These are phyloP conservation scores for Oropetium thomaeum DNA, from an alignment of 176 grass and related monocot genomes.

Conservation along the genomic window DNA sequence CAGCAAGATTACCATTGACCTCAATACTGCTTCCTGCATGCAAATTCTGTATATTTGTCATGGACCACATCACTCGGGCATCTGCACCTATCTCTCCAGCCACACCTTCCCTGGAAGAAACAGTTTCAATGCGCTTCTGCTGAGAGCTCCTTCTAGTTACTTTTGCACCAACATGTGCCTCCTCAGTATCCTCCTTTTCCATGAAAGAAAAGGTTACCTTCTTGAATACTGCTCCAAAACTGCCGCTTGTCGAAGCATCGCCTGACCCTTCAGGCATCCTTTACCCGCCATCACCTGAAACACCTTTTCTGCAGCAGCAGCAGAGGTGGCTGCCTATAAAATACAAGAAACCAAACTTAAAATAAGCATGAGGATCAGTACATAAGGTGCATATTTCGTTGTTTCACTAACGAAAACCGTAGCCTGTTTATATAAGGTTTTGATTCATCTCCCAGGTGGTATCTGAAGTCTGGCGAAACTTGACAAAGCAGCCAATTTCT, in stretches of 20 bases:
- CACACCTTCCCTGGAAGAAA: not conserved
- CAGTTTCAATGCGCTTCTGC: not conserved
- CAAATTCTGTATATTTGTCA: not conserved
- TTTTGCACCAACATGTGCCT: not conserved
- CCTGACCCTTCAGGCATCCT: slow-evolving; percentile 43
- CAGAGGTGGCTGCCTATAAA: not conserved
- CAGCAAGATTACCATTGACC: not conserved
- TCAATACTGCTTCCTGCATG: not conserved
- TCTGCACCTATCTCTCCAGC: not conserved
- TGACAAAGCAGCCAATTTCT: not conserved
- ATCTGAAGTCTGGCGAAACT: not conserved
- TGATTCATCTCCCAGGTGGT: not conserved
- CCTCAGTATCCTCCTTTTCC: slow-evolving; percentile 1
- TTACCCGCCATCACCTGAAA: slow-evolving; percentile 36
- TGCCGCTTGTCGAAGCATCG: not conserved
- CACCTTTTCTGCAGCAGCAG: not conserved
- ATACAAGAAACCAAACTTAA: not conserved
- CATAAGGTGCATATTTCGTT: not conserved
- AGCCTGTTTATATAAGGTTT: not conserved
- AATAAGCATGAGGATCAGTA: slow-evolving; percentile 1
- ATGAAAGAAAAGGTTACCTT: slow-evolving; percentile 41
- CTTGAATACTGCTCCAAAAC: slow-evolving; percentile 11
- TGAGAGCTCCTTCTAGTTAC: not conserved
- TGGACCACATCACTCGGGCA: not conserved
- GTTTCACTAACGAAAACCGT: not conserved